These are phyloP conservation scores for Helenozyma rhizophorensis DNA, from an alignment of 805 yeast genomes.

Conservation along the genomic window DNA sequence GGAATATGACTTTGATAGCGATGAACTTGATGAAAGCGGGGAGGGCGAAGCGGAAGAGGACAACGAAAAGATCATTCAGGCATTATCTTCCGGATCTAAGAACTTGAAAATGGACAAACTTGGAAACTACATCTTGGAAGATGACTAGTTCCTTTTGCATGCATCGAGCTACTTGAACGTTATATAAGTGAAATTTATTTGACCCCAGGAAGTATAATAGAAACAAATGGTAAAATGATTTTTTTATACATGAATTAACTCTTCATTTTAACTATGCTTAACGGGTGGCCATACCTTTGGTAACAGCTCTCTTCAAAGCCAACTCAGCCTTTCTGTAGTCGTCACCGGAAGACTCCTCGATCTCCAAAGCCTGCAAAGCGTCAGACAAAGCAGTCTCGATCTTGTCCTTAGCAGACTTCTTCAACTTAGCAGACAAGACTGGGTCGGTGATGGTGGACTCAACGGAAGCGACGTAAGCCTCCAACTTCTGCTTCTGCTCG, in stretches of 20 bases:
- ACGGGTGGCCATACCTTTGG: slow-evolving; percentile 99
- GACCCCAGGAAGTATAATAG: neutral
- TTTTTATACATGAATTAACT: slow-evolving; percentile 17
- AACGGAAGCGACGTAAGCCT: slow-evolving; percentile 85
- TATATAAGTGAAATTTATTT: slow-evolving; percentile 4
- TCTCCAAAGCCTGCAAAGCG: slow-evolving; percentile 95
- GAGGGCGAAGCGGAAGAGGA: slow-evolving; percentile 28
- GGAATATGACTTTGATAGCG: slow-evolving; percentile 32
- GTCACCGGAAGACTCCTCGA: slow-evolving; percentile 94
- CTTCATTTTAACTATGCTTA: slow-evolving; percentile 38
- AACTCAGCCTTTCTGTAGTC: slow-evolving; percentile 99
- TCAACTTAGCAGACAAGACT: slow-evolving; percentile 91
- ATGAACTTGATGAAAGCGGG: slow-evolving; percentile 15
- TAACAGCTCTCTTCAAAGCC: slow-evolving; percentile 97
- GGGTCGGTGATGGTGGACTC: slow-evolving; percentile 97
- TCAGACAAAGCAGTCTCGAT: slow-evolving; percentile 97
- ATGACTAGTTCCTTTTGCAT: slow-evolving; percentile 11
- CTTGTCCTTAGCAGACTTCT: slow-evolving; percentile 96
- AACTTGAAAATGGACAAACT: slow-evolving; percentile 75
- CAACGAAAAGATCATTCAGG: slow-evolving; percentile 61
- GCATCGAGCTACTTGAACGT: too few relatives aligned
- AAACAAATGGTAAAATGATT: slow-evolving; percentile 11
- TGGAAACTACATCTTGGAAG: slow-evolving; percentile 74
- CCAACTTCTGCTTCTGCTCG: slow-evolving; percentile 98
- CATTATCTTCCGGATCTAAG: slow-evolving; percentile 58